Base-by-base conservation (phyloP, 345 rosid genomes). In the Arabis alpina region DNA sequence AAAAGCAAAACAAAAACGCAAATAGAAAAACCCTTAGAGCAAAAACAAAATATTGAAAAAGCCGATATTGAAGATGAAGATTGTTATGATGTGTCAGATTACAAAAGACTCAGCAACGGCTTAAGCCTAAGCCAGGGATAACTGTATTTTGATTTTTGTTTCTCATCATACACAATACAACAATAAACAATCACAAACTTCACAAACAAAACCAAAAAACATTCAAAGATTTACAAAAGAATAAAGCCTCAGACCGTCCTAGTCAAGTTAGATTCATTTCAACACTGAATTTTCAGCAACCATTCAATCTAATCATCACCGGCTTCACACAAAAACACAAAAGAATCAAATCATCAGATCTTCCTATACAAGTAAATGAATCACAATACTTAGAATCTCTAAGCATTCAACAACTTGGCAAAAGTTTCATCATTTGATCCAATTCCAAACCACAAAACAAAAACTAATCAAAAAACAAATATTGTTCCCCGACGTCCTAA, bases 211-310 rank as follows among this genome's bases (percentile, higher is more conserved):
- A 49, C 1, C n/a, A 2, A 3, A 4, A 8, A 5, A 50, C 3
- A 4, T 4, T 0, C 3, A 23, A 5, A n/a, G 3, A 13, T 11
- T 15, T 0, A 9, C 2, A 7, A 0, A 9, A 4, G 4, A 0
- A 0, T 2, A 11, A 49, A 67, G 78, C 78, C 78, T 75, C 78
- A 75, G 78, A 75, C 78, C 78, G 78, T 75, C 78, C 78, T 75
- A 75, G 78, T 75, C 78, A 68, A 61, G 36, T 75, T 9, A 75
- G 78, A 75, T 68, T 70, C 58, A 61, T 75, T 54, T 75, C 78
- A 54, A 54, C 78, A 61, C 0, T 47, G 39, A 54, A 47, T 1
- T 16, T 52, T 75, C 78, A 68, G 78, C 32, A 75, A 75, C 78
- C 78, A 68, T 54, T 13, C 0, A 39, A 75, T 75, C 78, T 54